Evolutionary conservation across 345 rosid genomes (phyloP), one percentile per base, ranked within the genome.

Genomic region (Camelina sativa): DNA sequence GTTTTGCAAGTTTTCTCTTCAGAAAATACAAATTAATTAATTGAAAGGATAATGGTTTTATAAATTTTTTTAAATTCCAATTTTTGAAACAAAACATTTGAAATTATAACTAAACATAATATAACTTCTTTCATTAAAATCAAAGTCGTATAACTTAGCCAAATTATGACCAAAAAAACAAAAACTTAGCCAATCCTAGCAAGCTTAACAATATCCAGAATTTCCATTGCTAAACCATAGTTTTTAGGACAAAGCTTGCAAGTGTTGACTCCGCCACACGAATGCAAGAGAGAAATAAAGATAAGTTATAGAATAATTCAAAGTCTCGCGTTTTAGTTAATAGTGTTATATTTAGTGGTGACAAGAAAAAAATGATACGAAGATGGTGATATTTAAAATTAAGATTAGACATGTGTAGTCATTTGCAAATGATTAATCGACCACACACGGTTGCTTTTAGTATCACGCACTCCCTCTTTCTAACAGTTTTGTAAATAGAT

Each of bases 401-500:
- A 34, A 67, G 35, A 57, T 50, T 30, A 23, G 13, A 76, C 19
- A 69, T 62, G 65, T 52, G 22, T 58, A 58, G 60, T 70, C 71
- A 56, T 47, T 70, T 70, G 71, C 71, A 64, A 64, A 76, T 76
- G 71, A 76, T 76, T 76, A 47, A 64, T 56, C 61, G 12, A 63
- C n/a, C n/a, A n/a, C n/a, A n/a, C n/a, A n/a, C n/a, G n/a, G n/a
- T n/a, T n/a, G n/a, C 58, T 37, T 46, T 70, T n/a, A 63, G 80
- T 56, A 63, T 69, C 37, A 54, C 30, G 37, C 20, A 8, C 53
- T 46, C 64, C 0, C 30, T 23, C 46, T 44, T 17, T 22, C 61
- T 34, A n/a, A n/a, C n/a, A n/a, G n/a, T 76, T 76, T 62, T 69
- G 37, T 38, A 25, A 40, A 62, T 22, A 23, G 2, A 34, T 34